Evolutionary conservation across 768 basidiomycete species (phyloP), one percentile per base, ranked within the genome.

Genomic region (Psilocybe sp.): DNA sequence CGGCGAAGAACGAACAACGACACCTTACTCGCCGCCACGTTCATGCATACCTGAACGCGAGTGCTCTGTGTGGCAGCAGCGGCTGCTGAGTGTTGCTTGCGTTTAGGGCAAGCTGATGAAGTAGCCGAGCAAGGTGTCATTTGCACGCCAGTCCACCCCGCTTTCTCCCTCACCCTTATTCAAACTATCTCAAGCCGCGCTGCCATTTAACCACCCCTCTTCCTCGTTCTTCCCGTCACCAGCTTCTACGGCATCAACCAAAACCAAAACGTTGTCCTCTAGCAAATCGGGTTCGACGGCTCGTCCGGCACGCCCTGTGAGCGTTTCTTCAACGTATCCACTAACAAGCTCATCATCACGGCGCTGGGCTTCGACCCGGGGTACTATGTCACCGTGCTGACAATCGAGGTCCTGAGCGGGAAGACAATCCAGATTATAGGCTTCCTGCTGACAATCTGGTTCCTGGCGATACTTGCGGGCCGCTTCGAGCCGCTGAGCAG

Each of bases 381-480:
- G 9, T 88, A 89, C 70, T 90, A 85, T 60, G 81, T 72, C 7
- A 74, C 86, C 1, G 68, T 89, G 36, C 62, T 90, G 32, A 80
- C 80, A 1, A 84, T 89, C 51, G 89, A 90, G 67, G 78, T 77
- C 46, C 74, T 88, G 9, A 87, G 88, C 0, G 76, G 89, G 15
- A 90, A 89, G 58, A 73, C 73, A 65, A 89, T 91, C 53, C 89
- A 91, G 59, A 69, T 89, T 16, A 80, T 84, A 60, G 89, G 89
- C 2, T 90, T 90, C 76, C 58, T 88, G 34, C 59, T 84, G 57
- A 72, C 81, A 14, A 84, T 81, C 0, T 65, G 89, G 0, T 87
- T 89, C 71, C 66, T 28, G 4, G 23, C 23, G 23, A 81, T 91
- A 53, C 70, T 90, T 35, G 88, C 89, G 4, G 85, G 77, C 31